Evolutionary conservation across 2,329 filamentous ascomycete species (phyloP).

Genomic region (Penicillium psychrosexuale): DNA sequence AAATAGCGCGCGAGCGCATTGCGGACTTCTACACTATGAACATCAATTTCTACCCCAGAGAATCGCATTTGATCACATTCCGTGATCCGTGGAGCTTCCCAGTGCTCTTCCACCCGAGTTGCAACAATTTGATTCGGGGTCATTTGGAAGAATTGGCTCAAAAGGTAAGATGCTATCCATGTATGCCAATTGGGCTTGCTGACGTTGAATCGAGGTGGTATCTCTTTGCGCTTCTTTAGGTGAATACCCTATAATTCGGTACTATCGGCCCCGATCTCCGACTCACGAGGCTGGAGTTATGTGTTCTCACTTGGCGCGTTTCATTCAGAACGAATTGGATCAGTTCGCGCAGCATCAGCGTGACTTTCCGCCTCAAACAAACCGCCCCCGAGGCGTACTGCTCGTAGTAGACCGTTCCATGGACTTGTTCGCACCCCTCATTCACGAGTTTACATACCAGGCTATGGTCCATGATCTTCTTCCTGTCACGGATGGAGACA

Average conservation of each 20-base stretch:
- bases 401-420: constrained; percentile 89
- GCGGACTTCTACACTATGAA: constrained; percentile 78
- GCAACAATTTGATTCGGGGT: constrained; percentile 75
- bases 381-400: constrained; percentile 75
- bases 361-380: constrained; percentile 71
- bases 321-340: constrained; percentile 88
- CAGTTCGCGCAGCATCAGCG: constrained; percentile 79
- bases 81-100: constrained; percentile 95
- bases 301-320: constrained; percentile 81
- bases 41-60: constrained; percentile 84
- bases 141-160: constrained; percentile 85
- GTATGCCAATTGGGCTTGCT: constrained; percentile 16
- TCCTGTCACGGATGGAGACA: constrained; percentile 82
- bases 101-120: constrained; percentile 82
- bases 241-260: constrained; percentile 89
- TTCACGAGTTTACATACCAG: constrained; percentile 98
- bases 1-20: constrained; percentile 68
- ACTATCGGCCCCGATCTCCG: constrained; percentile 73
- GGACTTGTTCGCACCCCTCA: constrained; percentile 80
- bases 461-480: constrained; percentile 95
- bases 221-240: constrained; percentile 87
- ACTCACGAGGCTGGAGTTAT: constrained; percentile 85
- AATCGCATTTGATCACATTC: constrained; percentile 88
- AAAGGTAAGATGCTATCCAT: constrained; percentile 59
- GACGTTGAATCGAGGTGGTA: constrained; percentile 59